Conservation (phyloP, 176 grass and related monocot species). For the Coix lacrymajobi region DNA sequence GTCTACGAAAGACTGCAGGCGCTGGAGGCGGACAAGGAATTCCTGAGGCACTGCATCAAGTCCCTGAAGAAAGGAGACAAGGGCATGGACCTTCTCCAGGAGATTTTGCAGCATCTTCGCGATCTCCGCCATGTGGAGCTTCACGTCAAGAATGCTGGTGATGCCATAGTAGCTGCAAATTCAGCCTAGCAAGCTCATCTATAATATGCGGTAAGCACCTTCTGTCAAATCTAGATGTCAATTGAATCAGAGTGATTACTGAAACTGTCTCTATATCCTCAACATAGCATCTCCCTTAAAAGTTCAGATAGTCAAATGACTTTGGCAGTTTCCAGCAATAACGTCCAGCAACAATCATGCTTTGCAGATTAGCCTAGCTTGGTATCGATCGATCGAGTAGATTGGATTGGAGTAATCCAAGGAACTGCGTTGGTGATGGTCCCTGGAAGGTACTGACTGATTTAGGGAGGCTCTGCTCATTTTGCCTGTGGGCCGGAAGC, state of each 20-base stretch:
- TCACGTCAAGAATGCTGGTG: conserved; percentile 51
- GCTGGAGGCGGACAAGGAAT: conserved; percentile 91
- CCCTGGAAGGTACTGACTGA: conserved; percentile 26
- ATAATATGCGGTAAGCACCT: conserved; percentile 9
- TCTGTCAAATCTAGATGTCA: background rate
- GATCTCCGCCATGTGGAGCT: conserved; percentile 78
- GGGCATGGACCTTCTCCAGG: conserved; percentile 85
- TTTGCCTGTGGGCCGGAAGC: conserved; percentile 36
- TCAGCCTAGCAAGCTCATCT: conserved; percentile 15
- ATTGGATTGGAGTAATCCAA: conserved; percentile 15
- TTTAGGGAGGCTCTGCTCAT: conserved; percentile 23
- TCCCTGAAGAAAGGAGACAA: conserved; percentile 88
- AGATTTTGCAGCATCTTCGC: conserved; percentile 91
- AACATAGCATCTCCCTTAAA: background rate
- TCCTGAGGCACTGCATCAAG: conserved; percentile 86
- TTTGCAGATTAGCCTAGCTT: conserved; percentile 33
- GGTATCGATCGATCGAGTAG: background rate
- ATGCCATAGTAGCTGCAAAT: conserved; percentile 39
- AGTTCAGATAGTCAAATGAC: conserved; percentile 1
- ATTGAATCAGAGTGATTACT: background rate
- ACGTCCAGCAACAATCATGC: conserved; percentile 18
- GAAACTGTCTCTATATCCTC: background rate
- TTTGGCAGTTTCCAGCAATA: background rate
- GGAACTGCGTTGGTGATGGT: conserved; percentile 21
- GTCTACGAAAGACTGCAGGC: conserved; percentile 83